These are phyloP conservation scores for Globisporangium irregulare DNA, from an alignment of 352 stramenopile species.

Conservation along the genomic window DNA sequence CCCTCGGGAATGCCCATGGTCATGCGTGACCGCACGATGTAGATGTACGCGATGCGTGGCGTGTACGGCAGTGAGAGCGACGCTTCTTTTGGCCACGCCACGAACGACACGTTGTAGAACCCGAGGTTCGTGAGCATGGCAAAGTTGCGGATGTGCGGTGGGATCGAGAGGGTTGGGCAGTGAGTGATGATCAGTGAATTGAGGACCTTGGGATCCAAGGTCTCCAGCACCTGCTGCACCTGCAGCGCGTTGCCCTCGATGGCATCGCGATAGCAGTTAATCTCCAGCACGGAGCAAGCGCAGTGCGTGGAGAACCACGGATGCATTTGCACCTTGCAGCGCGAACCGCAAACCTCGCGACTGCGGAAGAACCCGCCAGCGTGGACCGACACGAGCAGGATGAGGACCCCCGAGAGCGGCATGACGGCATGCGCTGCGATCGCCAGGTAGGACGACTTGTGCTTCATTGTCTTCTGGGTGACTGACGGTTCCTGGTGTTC, in stretches of 20 bases:
- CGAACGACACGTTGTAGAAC: slow-evolving; percentile 34
- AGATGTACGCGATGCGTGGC: slow-evolving; percentile 24
- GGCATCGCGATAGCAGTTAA: slow-evolving; percentile 23
- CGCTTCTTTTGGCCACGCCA: slow-evolving; percentile 18
- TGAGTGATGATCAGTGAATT: slow-evolving; percentile 30
- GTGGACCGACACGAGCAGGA: slow-evolving; percentile 18
- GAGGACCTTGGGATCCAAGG: slow-evolving; percentile 21
- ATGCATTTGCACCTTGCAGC: slow-evolving; percentile 28
- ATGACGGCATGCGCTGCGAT: slow-evolving; percentile 10
- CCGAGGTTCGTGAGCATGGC: slow-evolving; percentile 24
- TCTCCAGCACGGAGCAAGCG: slow-evolving; percentile 31
- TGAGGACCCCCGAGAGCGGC: slow-evolving; percentile 19
- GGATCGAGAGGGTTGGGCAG: slow-evolving; percentile 23
- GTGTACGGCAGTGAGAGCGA: slow-evolving; percentile 20
- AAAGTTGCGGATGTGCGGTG: slow-evolving; percentile 23
- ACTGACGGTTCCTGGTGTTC: background rate
- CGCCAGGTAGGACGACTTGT: background rate
- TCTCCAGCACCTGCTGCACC: slow-evolving; percentile 13
- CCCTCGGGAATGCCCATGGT: slow-evolving; percentile 17
- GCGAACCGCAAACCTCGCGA: slow-evolving; percentile 12
- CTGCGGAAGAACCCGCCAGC: slow-evolving; percentile 15
- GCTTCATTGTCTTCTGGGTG: background rate
- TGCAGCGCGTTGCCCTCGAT: slow-evolving; percentile 18
- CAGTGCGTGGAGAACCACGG: slow-evolving; percentile 32
- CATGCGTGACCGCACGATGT: slow-evolving; percentile 20